phyloP scores from a whole-genome alignment of 768 basidiomycete species.

The Boletus rubropictus region DNA sequence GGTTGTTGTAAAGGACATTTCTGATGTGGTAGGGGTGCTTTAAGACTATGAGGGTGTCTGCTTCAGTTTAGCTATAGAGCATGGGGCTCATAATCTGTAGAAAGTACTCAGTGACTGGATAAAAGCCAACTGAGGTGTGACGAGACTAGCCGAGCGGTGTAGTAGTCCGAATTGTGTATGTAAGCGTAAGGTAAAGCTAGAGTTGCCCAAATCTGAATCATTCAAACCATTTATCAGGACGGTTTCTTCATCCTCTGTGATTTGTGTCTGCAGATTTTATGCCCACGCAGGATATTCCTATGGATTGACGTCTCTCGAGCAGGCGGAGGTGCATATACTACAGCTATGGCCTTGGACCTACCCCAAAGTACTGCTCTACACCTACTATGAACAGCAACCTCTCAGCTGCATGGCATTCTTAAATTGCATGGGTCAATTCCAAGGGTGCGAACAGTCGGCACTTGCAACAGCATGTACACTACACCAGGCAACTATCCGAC shows the following conservation, averaged over 20 bases:
- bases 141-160: too few species aligned
- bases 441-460: neutral
- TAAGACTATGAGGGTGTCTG: too few species aligned
- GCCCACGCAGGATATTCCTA: conserved; percentile 76
- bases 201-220: conserved; percentile 41
- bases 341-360: conserved; percentile 44
- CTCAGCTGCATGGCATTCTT: conserved; percentile 51
- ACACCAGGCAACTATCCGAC: conserved; percentile 72
- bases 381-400: conserved; percentile 74
- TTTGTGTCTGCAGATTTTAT: conserved; percentile 79
- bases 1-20: too few species aligned
- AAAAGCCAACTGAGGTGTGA: too few species aligned
- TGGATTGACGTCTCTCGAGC: conserved; percentile 58
- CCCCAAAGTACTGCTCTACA: conserved; percentile 53
- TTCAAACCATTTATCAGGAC: conserved; percentile 52
- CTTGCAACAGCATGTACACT: neutral
- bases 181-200: too few species aligned
- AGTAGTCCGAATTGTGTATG: too few species aligned
- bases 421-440: conserved; percentile 56
- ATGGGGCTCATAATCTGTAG: too few species aligned
- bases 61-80: too few species aligned
- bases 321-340: conserved; percentile 70
- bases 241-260: conserved; percentile 47
- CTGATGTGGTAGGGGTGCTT: too few species aligned
- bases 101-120: too few species aligned